Evolutionary conservation across 805 yeast species (phyloP), one percentile per base, ranked within the genome.

Genomic region (Deakozyma indianensis): DNA sequence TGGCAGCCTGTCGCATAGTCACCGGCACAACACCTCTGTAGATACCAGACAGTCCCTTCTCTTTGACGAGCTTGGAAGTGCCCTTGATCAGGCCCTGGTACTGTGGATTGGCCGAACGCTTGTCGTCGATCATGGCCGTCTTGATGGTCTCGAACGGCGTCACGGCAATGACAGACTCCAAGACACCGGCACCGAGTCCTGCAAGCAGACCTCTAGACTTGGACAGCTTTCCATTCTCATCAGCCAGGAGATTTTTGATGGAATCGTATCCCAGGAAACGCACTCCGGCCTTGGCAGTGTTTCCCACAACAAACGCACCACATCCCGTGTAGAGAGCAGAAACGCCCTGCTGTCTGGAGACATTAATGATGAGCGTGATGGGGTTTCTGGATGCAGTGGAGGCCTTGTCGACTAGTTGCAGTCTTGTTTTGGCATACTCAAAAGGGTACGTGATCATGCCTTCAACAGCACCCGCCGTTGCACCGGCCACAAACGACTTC

Each of bases 141-240:
- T 90, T 90, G 64, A 90, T 85, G 28, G 96, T 94, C 63, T 90
- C 98, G 46, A 88, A 87, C 2, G 98, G 98, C 0, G 98, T 90
- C 42, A 92, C 95, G 0, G 97, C 97, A 41, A 88, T 70, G 23
- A 87, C 81, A 47, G 94, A 81, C 61, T 90, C 98, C 49, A 90
- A 64, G 41, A 88, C 73, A 29, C 98, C 98, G 2, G 98, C 98
- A 42, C 97, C 96, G 41, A 92, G 68, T n/a, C 98, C 98, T 1
- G 98, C 98, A 25, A 90, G 48, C 3, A 88, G 94, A 53, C 97
- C 97, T 56, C 95, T 65, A 4, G 92, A 80, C 2, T 95, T 95
- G 28, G 92, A 78, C 43, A 92, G 66, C 62, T 85, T 83, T 4
- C 97, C 97, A 50, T 83, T 74, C 53, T 78, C 77, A 61, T 92